Evolutionary conservation across 2,329 filamentous ascomycete species (phyloP).

Genomic region (Talaromyces sp.): DNA sequence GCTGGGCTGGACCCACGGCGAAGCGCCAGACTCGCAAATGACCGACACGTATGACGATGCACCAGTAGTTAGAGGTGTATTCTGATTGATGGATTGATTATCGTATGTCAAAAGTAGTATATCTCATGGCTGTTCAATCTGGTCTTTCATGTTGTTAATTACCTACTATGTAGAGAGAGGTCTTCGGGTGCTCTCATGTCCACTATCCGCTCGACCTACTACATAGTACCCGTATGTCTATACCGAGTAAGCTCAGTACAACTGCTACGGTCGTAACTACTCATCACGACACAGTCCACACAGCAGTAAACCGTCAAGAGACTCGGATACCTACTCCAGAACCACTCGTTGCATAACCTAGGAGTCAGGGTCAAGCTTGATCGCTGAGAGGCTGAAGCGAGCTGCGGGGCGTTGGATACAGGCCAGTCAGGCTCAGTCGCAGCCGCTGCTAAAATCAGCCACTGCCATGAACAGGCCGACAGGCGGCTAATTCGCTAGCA

Average conservation of each 20-base stretch:
- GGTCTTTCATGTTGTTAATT: neutral
- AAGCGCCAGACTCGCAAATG: slow-evolving; percentile 13
- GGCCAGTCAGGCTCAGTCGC: neutral
- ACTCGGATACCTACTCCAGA: too few species aligned
- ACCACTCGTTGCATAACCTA: neutral
- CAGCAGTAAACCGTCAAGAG: too few species aligned
- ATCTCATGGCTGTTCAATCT: neutral
- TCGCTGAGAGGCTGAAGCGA: slow-evolving; percentile 1
- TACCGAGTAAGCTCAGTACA: neutral
- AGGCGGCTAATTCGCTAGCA: neutral
- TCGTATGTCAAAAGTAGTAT: neutral
- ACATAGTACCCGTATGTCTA: too few species aligned
- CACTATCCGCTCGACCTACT: neutral
- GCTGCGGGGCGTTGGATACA: neutral
- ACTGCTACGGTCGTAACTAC: neutral
- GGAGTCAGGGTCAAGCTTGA: neutral
- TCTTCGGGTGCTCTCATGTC: neutral
- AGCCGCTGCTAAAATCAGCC: slow-evolving; percentile 2
- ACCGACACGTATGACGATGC: neutral
- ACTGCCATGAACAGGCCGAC: neutral
- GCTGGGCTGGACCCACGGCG: slow-evolving; percentile 15
- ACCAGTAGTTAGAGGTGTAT: neutral
- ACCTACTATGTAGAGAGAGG: too few species aligned
- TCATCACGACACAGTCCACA: neutral
- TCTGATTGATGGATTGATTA: neutral